A percentile compares a stretch with the other conserved stretches of the same genome.
phyloP scores from a whole-genome alignment of 2,329 filamentous ascomycete genomes.

The Verticillium klebahnii region DNA sequence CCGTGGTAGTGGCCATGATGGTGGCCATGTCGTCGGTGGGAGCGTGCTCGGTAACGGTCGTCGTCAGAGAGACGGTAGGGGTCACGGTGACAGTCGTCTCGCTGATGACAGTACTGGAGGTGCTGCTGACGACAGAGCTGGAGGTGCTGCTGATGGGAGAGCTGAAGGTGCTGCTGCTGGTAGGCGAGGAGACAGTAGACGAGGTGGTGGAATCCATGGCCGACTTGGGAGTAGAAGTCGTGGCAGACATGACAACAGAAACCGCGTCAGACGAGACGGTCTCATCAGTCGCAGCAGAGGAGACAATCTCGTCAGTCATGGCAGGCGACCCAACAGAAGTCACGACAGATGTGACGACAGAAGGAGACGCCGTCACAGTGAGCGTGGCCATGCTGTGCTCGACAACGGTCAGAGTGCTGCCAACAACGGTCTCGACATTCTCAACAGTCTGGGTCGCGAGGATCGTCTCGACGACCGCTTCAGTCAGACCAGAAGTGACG shows the following conservation, averaged over 20 bases:
- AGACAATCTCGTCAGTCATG: not conserved
- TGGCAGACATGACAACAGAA: not conserved
- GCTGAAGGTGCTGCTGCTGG: slow-evolving; percentile 4
- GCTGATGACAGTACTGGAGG: not conserved
- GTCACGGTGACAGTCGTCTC: slow-evolving; percentile 1
- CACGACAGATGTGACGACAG: not conserved
- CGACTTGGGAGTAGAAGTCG: not conserved
- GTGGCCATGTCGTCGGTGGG: not conserved
- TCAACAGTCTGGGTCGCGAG: not conserved
- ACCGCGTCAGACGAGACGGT: not conserved
- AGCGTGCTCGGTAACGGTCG: slow-evolving; percentile 7
- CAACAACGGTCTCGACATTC: not conserved
- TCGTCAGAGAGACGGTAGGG: slow-evolving; percentile 5
- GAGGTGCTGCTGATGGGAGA: not conserved
- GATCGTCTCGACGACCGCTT: not conserved
- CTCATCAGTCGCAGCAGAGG: not conserved
- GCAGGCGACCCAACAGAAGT: not conserved
- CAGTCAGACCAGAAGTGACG: not conserved
- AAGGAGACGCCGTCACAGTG: not conserved
- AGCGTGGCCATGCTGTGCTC: slow-evolving; percentile 4
- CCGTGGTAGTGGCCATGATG: slow-evolving; percentile 1
- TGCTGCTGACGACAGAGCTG: not conserved
- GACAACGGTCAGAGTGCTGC: slow-evolving; percentile 2
- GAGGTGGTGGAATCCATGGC: not conserved
- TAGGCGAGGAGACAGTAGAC: not conserved